phyloP scores from a whole-genome alignment of 345 rosid species.

The Cardiospermum halicacabum region DNA sequence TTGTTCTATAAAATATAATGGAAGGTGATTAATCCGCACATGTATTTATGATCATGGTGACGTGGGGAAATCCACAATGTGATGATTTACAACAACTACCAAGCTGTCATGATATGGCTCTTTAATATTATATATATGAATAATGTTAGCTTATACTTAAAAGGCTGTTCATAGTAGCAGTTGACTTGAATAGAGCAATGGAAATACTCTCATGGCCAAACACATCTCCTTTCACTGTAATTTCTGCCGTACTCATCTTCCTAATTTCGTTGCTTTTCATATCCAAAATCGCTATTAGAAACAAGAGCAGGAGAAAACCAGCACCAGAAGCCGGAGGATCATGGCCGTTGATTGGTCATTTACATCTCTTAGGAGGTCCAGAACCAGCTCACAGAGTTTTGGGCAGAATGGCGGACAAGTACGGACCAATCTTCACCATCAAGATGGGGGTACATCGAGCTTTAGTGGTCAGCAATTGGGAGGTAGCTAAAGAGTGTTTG shows the following conservation, averaged over 20 bases:
- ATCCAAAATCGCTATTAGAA: background rate
- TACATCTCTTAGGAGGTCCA: constrained; percentile 30
- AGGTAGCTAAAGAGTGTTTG: constrained; percentile 30
- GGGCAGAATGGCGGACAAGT: constrained; percentile 24
- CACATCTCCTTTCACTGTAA: background rate
- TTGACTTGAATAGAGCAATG: too few species aligned
- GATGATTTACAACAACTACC: too few species aligned
- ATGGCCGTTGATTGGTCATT: constrained; percentile 42
- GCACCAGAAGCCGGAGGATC: constrained; percentile 21
- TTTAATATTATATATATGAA: too few species aligned
- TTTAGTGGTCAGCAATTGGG: constrained; percentile 25
- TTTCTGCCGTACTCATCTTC: background rate
- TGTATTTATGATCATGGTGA: too few species aligned
- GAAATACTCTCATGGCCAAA: too few species aligned
- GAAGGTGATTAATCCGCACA: too few species aligned
- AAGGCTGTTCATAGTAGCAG: too few species aligned
- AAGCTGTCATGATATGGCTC: too few species aligned
- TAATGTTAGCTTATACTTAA: too few species aligned
- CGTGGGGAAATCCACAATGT: too few species aligned
- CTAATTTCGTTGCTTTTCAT: background rate
- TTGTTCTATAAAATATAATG: too few species aligned
- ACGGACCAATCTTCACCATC: constrained; percentile 36
- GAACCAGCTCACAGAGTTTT: constrained; percentile 26
- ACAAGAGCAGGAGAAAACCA: background rate
- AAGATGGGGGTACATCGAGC: constrained; percentile 23